Base-by-base conservation (phyloP, 192 early-diverging fungal genomes). In the Haplosporangium gracile region DNA sequence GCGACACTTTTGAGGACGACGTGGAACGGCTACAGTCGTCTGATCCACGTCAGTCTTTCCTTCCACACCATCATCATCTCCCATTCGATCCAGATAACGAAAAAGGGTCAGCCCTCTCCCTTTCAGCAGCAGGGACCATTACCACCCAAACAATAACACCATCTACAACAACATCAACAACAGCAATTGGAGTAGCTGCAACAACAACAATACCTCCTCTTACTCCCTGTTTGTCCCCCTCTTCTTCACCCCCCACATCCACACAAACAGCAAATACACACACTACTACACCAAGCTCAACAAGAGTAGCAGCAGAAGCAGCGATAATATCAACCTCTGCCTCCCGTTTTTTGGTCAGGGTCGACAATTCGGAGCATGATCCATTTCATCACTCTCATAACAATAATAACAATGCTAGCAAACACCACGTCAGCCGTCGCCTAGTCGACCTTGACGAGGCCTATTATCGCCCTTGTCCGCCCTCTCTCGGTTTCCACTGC, bases 401-500 rank as follows among this genome's bases (percentile, higher is more conserved):
- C 49, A 51, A 49, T 13, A 40, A 39, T 32, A 43, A 32, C 65
- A 77, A 38, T 32, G 2, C 49, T 51, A 78, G 0, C 22, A 51
- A 11, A 38, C 13, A 45, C 32, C 26, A 55, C 70, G 29, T 22
- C 57, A 45, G 26, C 47, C 49, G 32, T n/a, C 57, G 42, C 65
- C 29, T 55, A 63, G 9, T 16, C 32, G 29, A 32, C 57, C 16
- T 24, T 42, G 72, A 73, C 55, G 71, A 79, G 13, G 55, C 78
- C 51, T 79, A 72, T 26, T 72, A 42, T 40, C 77, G 51, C 29
- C 15, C 57, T 6, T 73, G 78, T 49, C 70, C 70, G 6, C 78
- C 78, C 24, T 79, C 70, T n/a, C 45, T 79, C 15, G 77, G 77
- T 26, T 79, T 72, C 36, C 77, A 70, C 47, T 69, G 69, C 36